These are phyloP conservation scores for Trichoderma virens DNA, from an alignment of 495 filamentous ascomycete species.

Conservation along the genomic window DNA sequence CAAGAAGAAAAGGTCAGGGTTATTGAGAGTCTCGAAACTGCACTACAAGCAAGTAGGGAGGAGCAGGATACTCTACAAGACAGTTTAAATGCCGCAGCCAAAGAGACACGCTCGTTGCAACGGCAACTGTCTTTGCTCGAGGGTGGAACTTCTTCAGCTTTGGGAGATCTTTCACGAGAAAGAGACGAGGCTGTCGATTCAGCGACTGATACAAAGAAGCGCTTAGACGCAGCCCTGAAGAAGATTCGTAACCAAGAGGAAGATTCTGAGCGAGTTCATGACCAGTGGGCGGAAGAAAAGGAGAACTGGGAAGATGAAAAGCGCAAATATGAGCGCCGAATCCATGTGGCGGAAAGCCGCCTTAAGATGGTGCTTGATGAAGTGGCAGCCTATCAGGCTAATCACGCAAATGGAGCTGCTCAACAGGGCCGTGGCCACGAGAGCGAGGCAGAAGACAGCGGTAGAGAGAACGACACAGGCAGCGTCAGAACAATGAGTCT, in stretches of 20 bases:
- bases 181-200: slow-evolving; percentile 74
- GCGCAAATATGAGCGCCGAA: slow-evolving; percentile 68
- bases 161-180: slow-evolving; percentile 75
- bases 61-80: slow-evolving; percentile 65
- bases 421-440: slow-evolving; percentile 29
- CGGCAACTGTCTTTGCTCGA: slow-evolving; percentile 80
- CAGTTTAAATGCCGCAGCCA: slow-evolving; percentile 51
- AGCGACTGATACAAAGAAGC: slow-evolving; percentile 64
- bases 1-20: slow-evolving; percentile 78
- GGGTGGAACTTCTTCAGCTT: slow-evolving; percentile 74
- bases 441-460: slow-evolving; percentile 46
- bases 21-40: slow-evolving; percentile 75
- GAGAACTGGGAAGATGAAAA: slow-evolving; percentile 75
- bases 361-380: slow-evolving; percentile 79
- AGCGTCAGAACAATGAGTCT: slow-evolving; percentile 74
- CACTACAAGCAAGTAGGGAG: slow-evolving; percentile 56
- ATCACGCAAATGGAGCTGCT: slow-evolving; percentile 25
- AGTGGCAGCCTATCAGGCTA: slow-evolving; percentile 65
- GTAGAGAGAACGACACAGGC: slow-evolving; percentile 60
- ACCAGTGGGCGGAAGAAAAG: slow-evolving; percentile 72
- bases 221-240: slow-evolving; percentile 71
- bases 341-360: slow-evolving; percentile 81
- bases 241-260: slow-evolving; percentile 76
- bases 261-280: slow-evolving; percentile 65
- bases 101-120: slow-evolving; percentile 73